These are phyloP conservation scores for Arxiozyma slooffiae DNA, from an alignment of 1,139 yeast genomes.

Conservation along the genomic window DNA sequence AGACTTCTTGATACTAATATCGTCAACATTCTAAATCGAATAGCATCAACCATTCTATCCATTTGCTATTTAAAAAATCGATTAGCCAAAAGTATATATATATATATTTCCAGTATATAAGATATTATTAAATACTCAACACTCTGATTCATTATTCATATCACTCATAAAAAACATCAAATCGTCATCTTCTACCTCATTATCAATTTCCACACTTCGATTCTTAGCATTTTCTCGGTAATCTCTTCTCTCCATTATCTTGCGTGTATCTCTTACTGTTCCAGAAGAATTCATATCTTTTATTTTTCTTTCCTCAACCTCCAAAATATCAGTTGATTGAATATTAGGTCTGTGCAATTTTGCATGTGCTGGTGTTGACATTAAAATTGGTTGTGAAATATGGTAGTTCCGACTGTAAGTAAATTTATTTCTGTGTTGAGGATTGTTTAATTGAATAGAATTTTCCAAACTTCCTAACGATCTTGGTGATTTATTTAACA, in stretches of 20 bases:
- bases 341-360: constrained; percentile 30
- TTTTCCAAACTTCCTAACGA: neutral
- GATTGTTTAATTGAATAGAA: constrained; percentile 13
- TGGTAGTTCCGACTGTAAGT: constrained; percentile 26
- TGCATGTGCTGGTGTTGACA: constrained; percentile 34
- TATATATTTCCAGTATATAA: neutral
- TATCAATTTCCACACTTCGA: constrained; percentile 1
- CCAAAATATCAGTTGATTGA: constrained; percentile 24
- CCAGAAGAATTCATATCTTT: constrained; percentile 1
- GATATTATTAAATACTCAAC: neutral
- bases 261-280: constrained; percentile 2
- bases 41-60: neutral
- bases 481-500: neutral
- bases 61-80: no score
- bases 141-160: constrained; percentile 41
- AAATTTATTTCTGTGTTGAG: constrained; percentile 18
- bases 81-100: neutral
- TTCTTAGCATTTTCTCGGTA: neutral
- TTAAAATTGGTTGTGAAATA: constrained; percentile 32
- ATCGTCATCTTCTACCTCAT: constrained; percentile 67
- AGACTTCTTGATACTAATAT: neutral
- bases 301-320: constrained; percentile 9
- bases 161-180: constrained; percentile 84
- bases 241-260: constrained; percentile 1
- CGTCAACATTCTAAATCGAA: neutral